phyloP scores from a whole-genome alignment of 164 flowering plant species.

The Annona squamosa region DNA sequence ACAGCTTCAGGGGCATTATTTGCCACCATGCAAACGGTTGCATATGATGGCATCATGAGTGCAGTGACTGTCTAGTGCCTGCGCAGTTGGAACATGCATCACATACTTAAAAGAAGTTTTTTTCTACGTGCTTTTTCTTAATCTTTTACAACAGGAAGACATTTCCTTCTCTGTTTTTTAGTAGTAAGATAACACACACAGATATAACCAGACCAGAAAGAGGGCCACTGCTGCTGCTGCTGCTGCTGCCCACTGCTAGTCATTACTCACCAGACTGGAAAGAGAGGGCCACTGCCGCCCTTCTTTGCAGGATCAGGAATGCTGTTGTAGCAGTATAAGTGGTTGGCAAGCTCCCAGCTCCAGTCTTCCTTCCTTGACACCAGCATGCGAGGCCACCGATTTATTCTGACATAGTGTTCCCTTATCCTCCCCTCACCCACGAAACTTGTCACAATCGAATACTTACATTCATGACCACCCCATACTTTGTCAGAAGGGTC shows the following conservation, averaged over 20 bases:
- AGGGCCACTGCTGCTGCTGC: neutral
- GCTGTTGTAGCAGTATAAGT: conserved; percentile 49
- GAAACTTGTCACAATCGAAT: conserved; percentile 53
- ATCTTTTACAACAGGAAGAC: too few relatives aligned
- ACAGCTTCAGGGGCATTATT: too few relatives aligned
- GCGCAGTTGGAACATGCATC: too few relatives aligned
- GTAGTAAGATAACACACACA: too few relatives aligned
- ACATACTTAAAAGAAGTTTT: too few relatives aligned
- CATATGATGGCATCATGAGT: too few relatives aligned
- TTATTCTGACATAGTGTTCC: conserved; percentile 74
- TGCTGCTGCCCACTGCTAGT: neutral
- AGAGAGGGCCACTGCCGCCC: conserved; percentile 64
- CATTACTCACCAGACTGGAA: conserved; percentile 20
- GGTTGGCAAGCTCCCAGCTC: conserved; percentile 78
- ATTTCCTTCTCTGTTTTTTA: too few relatives aligned
- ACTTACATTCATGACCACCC: conserved; percentile 81
- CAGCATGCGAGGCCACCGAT: conserved; percentile 59
- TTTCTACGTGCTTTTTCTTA: too few relatives aligned
- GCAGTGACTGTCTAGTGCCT: too few relatives aligned
- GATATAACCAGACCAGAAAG: neutral
- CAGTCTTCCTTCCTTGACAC: conserved; percentile 60
- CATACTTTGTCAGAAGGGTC: conserved; percentile 62
- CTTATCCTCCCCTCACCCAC: conserved; percentile 51
- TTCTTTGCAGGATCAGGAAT: conserved; percentile 52
- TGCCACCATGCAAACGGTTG: too few relatives aligned